These are phyloP conservation scores for Trichothecium sympodiale DNA, from an alignment of 2,329 filamentous ascomycete species.

Conservation along the genomic window DNA sequence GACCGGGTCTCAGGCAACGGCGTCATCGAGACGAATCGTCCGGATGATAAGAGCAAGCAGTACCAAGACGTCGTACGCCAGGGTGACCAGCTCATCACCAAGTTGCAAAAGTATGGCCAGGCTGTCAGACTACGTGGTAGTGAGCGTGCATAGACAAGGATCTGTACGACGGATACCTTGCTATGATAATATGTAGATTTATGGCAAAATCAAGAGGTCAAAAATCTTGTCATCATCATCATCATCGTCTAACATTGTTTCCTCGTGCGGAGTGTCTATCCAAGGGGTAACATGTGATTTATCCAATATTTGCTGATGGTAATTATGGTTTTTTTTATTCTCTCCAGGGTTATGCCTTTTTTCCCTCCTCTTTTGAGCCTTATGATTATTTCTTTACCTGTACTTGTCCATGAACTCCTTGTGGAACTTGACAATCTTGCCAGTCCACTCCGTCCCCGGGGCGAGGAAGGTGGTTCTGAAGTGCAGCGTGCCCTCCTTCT, in stretches of 20 bases:
- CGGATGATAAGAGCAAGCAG: conserved; percentile 99
- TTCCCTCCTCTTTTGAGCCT: background rate
- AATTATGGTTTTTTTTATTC: background rate
- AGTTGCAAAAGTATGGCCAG: conserved; percentile 98
- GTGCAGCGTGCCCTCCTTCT: conserved; percentile 82
- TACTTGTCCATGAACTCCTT: conserved; percentile 82
- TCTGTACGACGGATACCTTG: too few relatives aligned
- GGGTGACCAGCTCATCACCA: conserved; percentile 94
- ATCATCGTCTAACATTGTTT: too few relatives aligned
- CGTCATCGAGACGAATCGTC: conserved; percentile 94
- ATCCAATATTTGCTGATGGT: background rate
- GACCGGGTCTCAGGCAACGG: conserved; percentile 94
- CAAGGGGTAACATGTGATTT: too few relatives aligned
- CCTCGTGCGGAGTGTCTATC: too few relatives aligned
- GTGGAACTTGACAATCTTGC: conserved; percentile 82
- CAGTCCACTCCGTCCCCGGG: conserved; percentile 90
- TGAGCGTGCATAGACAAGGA: conserved; percentile 60
- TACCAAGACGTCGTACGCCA: conserved; percentile 97
- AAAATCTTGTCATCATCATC: too few relatives aligned
- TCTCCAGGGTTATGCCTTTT: background rate
- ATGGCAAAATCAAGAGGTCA: too few relatives aligned
- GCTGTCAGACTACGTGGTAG: conserved; percentile 88
- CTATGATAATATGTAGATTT: too few relatives aligned
- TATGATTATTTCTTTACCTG: conserved; percentile 22
- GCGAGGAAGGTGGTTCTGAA: conserved; percentile 96